phyloP scores from a whole-genome alignment of 2,329 filamentous ascomycete species.

The Cladosporium sp. region DNA sequence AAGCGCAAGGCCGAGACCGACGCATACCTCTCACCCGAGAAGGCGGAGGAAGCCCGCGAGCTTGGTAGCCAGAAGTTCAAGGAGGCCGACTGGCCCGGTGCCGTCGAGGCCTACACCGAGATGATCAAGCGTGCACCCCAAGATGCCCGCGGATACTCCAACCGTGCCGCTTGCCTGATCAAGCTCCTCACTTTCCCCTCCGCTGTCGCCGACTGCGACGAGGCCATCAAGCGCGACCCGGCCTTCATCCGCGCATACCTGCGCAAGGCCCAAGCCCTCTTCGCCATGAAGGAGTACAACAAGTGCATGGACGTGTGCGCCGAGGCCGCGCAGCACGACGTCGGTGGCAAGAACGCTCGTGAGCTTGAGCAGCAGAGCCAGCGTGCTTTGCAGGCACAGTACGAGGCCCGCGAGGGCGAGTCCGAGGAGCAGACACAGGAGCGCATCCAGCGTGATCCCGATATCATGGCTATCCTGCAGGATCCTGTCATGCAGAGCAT shows the following conservation, averaged over 20 bases:
- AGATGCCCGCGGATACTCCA: slow-evolving; percentile 92
- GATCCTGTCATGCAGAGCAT: slow-evolving; percentile 98
- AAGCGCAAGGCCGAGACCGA: slow-evolving; percentile 74
- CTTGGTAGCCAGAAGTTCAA: slow-evolving; percentile 97
- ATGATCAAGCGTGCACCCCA: slow-evolving; percentile 95
- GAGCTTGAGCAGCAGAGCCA: slow-evolving; percentile 95
- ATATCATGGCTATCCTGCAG: slow-evolving; percentile 86
- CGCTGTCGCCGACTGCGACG: slow-evolving; percentile 88
- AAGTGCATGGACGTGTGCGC: slow-evolving; percentile 88
- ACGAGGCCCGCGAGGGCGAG: slow-evolving; percentile 86
- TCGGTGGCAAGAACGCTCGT: slow-evolving; percentile 74
- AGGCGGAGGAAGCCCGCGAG: slow-evolving; percentile 93
- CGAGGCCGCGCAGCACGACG: slow-evolving; percentile 76
- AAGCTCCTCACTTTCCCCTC: slow-evolving; percentile 95
- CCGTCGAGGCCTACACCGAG: slow-evolving; percentile 90
- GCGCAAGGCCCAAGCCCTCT: slow-evolving; percentile 91
- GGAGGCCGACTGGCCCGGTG: slow-evolving; percentile 90
- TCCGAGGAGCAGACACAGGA: slow-evolving; percentile 88
- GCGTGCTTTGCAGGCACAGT: slow-evolving; percentile 89
- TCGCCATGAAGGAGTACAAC: slow-evolving; percentile 97
- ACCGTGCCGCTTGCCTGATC: slow-evolving; percentile 93
- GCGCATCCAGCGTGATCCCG: slow-evolving; percentile 66
- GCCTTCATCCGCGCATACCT: slow-evolving; percentile 96
- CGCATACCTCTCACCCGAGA: slow-evolving; percentile 83
- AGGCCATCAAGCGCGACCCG: slow-evolving; percentile 85